Evolutionary conservation across 2,329 filamentous ascomycete genomes (phyloP).

Genomic region (Neocatenulostroma microsporum): DNA sequence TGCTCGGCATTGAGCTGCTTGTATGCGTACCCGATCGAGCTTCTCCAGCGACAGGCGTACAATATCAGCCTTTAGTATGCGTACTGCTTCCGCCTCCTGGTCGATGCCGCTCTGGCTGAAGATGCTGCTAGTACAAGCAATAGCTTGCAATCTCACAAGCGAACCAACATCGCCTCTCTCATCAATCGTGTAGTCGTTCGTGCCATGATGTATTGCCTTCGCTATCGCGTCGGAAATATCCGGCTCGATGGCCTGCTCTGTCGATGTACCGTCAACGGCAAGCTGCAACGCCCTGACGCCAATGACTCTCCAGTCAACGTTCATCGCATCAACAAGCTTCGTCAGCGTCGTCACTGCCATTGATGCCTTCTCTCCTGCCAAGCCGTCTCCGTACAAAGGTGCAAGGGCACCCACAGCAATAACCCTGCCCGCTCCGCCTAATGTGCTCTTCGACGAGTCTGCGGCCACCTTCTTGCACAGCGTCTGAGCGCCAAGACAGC

Average conservation of each 20-base stretch:
- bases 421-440: slow-evolving; percentile 36
- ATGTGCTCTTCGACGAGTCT: slow-evolving; percentile 33
- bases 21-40: slow-evolving; percentile 72
- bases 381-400: slow-evolving; percentile 10
- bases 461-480: slow-evolving; percentile 15
- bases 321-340: slow-evolving; percentile 19
- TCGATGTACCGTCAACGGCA: slow-evolving; percentile 8
- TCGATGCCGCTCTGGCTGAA: slow-evolving; percentile 2
- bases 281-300: slow-evolving; percentile 34
- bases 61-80: slow-evolving; percentile 21
- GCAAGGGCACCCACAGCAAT: slow-evolving; percentile 38
- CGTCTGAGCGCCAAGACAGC: slow-evolving; percentile 14
- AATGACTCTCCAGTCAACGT: slow-evolving; percentile 40
- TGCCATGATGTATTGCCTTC: slow-evolving; percentile 31
- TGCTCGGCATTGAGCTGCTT: slow-evolving; percentile 46
- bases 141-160: slow-evolving; percentile 70
- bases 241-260: slow-evolving; percentile 4
- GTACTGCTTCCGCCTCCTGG: neutral
- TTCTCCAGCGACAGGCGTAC: slow-evolving; percentile 77
- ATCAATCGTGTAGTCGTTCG: slow-evolving; percentile 88
- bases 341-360: slow-evolving; percentile 30
- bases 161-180: slow-evolving; percentile 86
- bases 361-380: slow-evolving; percentile 14
- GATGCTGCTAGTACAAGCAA: slow-evolving; percentile 48
- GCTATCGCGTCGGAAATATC: slow-evolving; percentile 19